A percentile compares a stretch with the other conserved stretches of the same genome.
These are phyloP conservation scores for Termitomyces sp. DNA, from an alignment of 768 basidiomycete genomes.

Conservation along the genomic window DNA sequence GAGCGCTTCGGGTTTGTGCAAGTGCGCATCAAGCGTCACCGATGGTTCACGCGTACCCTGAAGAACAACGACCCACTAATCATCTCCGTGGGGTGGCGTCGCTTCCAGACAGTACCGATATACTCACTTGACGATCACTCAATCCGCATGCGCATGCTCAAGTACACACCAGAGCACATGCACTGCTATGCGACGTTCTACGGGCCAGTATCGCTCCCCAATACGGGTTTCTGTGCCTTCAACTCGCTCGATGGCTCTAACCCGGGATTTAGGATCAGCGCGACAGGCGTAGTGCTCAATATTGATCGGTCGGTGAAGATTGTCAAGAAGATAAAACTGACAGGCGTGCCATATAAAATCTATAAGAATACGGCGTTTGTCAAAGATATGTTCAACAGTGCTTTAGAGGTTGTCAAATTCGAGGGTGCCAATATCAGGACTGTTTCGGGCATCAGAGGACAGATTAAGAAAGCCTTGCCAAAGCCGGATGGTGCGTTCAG, in stretches of 20 bases:
- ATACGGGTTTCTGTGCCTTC: constrained; percentile 98
- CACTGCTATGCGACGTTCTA: constrained; percentile 99
- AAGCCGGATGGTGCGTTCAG: constrained; percentile 96
- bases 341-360: constrained; percentile 93
- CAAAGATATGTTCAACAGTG: constrained; percentile 93
- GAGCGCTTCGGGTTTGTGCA: constrained; percentile 93
- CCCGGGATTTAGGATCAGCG: constrained; percentile 83
- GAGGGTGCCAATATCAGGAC: constrained; percentile 97
- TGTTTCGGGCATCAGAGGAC: constrained; percentile 93
- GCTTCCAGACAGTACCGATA: constrained; percentile 93
- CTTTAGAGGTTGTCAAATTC: constrained; percentile 96
- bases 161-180: constrained; percentile 99
- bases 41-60: constrained; percentile 88
- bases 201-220: constrained; percentile 87
- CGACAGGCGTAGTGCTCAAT: constrained; percentile 93
- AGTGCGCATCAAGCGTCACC: constrained; percentile 93
- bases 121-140: constrained; percentile 98
- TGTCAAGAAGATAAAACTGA: constrained; percentile 97
- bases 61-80: constrained; percentile 98
- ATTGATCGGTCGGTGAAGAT: constrained; percentile 91
- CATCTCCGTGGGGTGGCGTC: constrained; percentile 95
- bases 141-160: constrained; percentile 98
- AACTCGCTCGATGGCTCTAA: constrained; percentile 70
- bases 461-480: constrained; percentile 93
- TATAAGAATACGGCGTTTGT: constrained; percentile 99